phyloP scores from a whole-genome alignment of 1,284 basidiomycete species.

The Ustilago crameri region DNA sequence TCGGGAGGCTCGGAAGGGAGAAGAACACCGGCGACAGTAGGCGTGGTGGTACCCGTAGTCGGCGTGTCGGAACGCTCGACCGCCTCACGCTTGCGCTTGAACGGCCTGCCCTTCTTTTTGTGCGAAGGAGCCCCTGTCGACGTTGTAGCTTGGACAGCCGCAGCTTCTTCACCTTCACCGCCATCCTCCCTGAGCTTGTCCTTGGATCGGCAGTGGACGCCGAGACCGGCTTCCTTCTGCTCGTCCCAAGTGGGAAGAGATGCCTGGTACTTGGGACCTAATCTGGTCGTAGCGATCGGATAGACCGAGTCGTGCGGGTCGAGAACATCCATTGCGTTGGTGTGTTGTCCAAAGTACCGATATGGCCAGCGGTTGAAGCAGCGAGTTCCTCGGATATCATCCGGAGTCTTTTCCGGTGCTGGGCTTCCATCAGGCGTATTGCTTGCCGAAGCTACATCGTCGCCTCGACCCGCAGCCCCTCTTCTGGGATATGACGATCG shows the following conservation, averaged over 20 bases:
- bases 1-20: constrained; percentile 64
- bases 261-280: constrained; percentile 87
- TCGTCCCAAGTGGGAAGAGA: constrained; percentile 65
- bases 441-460: constrained; percentile 34
- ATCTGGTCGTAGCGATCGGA: constrained; percentile 85
- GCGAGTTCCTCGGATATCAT: constrained; percentile 73
- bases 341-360: constrained; percentile 93
- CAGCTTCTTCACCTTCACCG: constrained; percentile 29
- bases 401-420: constrained; percentile 45
- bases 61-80: constrained; percentile 43
- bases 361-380: constrained; percentile 92
- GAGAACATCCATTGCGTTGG: constrained; percentile 74
- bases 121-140: constrained; percentile 11
- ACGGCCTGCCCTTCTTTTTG: constrained; percentile 40
- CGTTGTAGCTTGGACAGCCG: constrained; percentile 6
- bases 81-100: constrained; percentile 40
- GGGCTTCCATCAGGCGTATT: constrained; percentile 45
- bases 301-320: constrained; percentile 95
- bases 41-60: constrained; percentile 35
- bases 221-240: constrained; percentile 49
- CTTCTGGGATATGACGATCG: constrained; percentile 16
- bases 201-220: constrained; percentile 28
- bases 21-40: constrained; percentile 16
- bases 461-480: constrained; percentile 24
- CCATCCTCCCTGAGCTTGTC: constrained; percentile 39